A percentile compares a stretch with the other conserved stretches of the same genome.
Evolutionary conservation across 139 green algal genomes (phyloP).

Genomic region (Chlorokybus atmophyticus): DNA sequence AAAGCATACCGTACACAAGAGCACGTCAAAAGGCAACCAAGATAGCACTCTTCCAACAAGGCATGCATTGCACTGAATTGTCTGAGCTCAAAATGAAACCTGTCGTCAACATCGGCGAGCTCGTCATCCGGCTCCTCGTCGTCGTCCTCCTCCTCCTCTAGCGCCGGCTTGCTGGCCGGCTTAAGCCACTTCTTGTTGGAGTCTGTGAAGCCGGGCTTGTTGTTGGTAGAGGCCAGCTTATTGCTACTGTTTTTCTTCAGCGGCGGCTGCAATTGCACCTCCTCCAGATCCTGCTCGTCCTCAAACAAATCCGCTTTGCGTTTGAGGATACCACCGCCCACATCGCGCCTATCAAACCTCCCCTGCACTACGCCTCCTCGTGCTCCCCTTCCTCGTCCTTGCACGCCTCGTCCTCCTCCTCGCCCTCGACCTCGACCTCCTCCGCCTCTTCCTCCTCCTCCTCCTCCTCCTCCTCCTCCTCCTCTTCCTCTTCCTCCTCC

Average conservation of each 20-base stretch:
- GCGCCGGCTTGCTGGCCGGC: constrained; percentile 6
- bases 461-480: constrained; percentile 12
- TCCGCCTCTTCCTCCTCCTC: constrained; percentile 17
- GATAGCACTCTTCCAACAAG: too few relatives aligned
- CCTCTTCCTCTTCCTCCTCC: constrained; percentile 4
- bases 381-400: constrained; percentile 24
- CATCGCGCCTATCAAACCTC: constrained; percentile 1
- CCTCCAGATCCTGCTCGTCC: constrained; percentile 13
- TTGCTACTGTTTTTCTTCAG: constrained; percentile 4
- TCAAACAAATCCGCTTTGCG: not conserved
- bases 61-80: too few relatives aligned
- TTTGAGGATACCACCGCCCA: constrained; percentile 1
- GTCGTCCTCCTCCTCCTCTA: constrained; percentile 23
- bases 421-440: constrained; percentile 4
- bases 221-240: not conserved
- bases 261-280: constrained; percentile 6
- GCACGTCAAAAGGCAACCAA: too few relatives aligned
- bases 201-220: constrained; percentile 2
- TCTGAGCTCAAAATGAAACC: too few relatives aligned
- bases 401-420: constrained; percentile 4
- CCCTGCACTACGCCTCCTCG: not conserved
- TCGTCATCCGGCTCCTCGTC: constrained; percentile 9
- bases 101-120: not conserved
- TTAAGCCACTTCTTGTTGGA: constrained; percentile 20
- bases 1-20: too few relatives aligned